Conservation (phyloP, 768 basidiomycete species). For the Phanerochaete carnosa region DNA sequence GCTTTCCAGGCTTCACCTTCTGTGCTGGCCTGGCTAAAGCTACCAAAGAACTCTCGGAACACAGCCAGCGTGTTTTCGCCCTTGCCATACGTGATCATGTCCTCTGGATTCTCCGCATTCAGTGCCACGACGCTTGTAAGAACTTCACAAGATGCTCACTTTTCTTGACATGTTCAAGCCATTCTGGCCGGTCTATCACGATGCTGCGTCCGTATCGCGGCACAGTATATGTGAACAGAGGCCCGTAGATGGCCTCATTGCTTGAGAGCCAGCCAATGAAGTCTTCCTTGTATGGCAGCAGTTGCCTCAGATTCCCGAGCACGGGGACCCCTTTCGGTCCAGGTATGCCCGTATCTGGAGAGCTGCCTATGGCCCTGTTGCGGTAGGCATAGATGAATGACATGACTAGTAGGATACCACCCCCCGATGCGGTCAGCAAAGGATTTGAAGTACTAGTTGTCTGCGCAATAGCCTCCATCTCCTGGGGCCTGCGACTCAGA, state of each 20-base stretch:
- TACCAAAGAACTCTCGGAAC: neutral
- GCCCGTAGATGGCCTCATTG: conserved; percentile 7
- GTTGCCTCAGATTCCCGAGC: no score
- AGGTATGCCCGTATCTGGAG: no score
- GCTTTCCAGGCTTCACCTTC: neutral
- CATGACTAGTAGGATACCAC: no score
- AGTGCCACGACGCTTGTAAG: neutral
- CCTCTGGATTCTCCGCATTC: neutral
- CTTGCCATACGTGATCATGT: neutral
- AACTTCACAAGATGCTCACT: conserved; percentile 1
- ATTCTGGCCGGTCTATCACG: conserved; percentile 17
- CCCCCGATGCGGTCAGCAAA: no score
- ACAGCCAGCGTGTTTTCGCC: neutral
- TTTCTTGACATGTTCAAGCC: conserved; percentile 16
- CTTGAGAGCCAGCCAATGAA: no score
- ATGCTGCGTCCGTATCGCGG: conserved; percentile 15
- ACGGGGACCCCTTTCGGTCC: no score
- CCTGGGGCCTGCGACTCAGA: no score
- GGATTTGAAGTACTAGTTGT: no score
- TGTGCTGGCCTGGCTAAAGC: neutral
- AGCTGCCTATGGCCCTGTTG: no score
- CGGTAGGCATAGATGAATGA: no score
- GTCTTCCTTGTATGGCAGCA: no score
- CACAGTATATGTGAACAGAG: conserved; percentile 16
- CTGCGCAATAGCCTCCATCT: no score